phyloP scores from a whole-genome alignment of 768 basidiomycete species.

The Agaricus blazei region DNA sequence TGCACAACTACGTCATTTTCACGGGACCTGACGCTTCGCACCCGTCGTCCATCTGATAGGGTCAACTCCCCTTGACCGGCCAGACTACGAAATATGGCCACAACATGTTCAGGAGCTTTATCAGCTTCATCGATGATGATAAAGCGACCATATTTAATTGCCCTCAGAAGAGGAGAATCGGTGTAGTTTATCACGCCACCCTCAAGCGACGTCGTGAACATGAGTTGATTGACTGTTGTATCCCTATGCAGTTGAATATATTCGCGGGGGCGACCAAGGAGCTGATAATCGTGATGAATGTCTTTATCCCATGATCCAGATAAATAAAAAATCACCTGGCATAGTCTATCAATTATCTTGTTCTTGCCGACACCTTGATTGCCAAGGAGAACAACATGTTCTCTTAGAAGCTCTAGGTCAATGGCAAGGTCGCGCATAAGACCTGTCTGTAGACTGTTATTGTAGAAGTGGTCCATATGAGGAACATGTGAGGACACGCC shows the following conservation, averaged over 20 bases:
- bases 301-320: not conserved
- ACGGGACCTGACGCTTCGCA: constrained; percentile 39
- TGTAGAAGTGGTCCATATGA: constrained; percentile 67
- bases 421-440: constrained; percentile 62
- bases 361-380: constrained; percentile 77
- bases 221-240: constrained; percentile 65
- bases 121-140: constrained; percentile 71
- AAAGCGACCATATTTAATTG: constrained; percentile 54
- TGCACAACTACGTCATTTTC: constrained; percentile 57
- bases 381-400: constrained; percentile 61
- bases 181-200: constrained; percentile 53
- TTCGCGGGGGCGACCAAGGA: constrained; percentile 57
- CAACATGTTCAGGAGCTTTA: constrained; percentile 70
- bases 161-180: constrained; percentile 63
- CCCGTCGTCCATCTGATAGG: constrained; percentile 57
- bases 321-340: constrained; percentile 28
- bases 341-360: constrained; percentile 49
- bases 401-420: constrained; percentile 55
- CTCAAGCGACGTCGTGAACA: constrained; percentile 62
- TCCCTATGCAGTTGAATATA: constrained; percentile 69
- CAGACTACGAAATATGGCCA: constrained; percentile 65
- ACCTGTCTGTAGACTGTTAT: constrained; percentile 64
- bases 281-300: constrained; percentile 25
- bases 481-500: constrained; percentile 57
- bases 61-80: constrained; percentile 62